Base-by-base conservation (phyloP, 2,329 filamentous ascomycete genomes). In the Aspergillus oerlinghausenensis region DNA sequence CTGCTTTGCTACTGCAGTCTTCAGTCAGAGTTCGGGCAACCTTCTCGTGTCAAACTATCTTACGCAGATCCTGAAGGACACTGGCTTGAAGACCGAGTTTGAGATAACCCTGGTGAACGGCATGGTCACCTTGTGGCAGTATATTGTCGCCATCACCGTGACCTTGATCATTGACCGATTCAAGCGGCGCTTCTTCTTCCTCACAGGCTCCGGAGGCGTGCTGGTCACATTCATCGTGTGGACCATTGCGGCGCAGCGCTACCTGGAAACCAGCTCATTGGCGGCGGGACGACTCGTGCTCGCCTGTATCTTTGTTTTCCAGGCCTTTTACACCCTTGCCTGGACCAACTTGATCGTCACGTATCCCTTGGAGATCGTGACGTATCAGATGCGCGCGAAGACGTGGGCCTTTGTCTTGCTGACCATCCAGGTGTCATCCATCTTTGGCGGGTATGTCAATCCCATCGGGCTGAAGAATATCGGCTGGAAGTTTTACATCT, bases 191-290 rank as follows among this genome's bases (percentile, higher is more conserved):
- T 76, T 77, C 52, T 64, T 67, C 51, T 73, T 84, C 48, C 70
- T 73, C 45, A 70, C 71, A 7, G 76, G 77, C 43, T 76, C 74
- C 5, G 69, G 68, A 11, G 70, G 62, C 9, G 68, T 65, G 25
- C 65, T 68, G n/a, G 67, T 63, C 51, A 75, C 64, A 32, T 76
- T 74, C 47, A 83, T 76, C 1, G 80, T 78, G 49, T 81, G 77
- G 48, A 84, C 69, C 1, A 84, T 73, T 8, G 75, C 68, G 40
- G 75, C 78, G 63, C 82, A 84, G 28, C 80, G 77, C 45, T 68
- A 71, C 49, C 55, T 65, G 14, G 57, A 62, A 23, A 52, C 60
- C 25, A 54, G 52, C 42, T 61, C 62, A 3, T 23, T 74, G 65
- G 58, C 70, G 60, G 52, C 71, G 53, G 43, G 69, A 0, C 68